Base-by-base conservation (phyloP, 1,284 basidiomycete species). In the Cryptococcus hybrid region DNA sequence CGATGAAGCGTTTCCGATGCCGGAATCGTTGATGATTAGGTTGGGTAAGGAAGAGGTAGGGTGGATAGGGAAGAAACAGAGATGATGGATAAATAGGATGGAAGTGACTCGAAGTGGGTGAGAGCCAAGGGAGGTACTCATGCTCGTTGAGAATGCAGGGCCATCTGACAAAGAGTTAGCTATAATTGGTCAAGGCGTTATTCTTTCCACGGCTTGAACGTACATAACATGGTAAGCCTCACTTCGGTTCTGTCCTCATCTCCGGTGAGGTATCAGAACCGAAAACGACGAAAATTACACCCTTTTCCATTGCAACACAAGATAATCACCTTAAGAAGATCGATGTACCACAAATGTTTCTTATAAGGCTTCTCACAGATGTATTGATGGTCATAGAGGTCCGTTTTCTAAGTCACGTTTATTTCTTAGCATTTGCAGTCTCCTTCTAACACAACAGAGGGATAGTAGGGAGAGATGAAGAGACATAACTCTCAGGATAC, bases 101-200 rank as follows among this genome's bases (percentile, higher is more conserved):
- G 46, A 4, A 38, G 47, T n/a, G 34, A 40, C 13, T 53, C 51
- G 46, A 44, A 42, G 13, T 52, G 35, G 5, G 15, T 15, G n/a
- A 44, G 54, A 9, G 56, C 54, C 54, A 50, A 59, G 13, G 58
- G 37, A 59, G 54, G 40, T 56, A 59, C 8, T 12, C 35, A 18
- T 56, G 53, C 12, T 54, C 54, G 15, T 42, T 59, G 46, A 47
- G 18, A 13, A 47, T 30, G 34, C 24, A 30, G 18, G 18, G 18
- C 18, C 18, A 18, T 47, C 46, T 47, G 46, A 6, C 7, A 7
- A 44, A 13, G 43, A 44, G 43, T 7, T 2, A 6, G 6, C 46
- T 9, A 46, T 8, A 24, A n/a, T 13, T 8, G 15, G 15, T 15
- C 7, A 18, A 15, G 36, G 34, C n/a, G 37, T 40, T 43, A 18